Percentiles rank a stretch among this genome's conserved stretches.
These are phyloP conservation scores for Cladosporium austrohemisphaericum DNA, from an alignment of 2,329 filamentous ascomycete genomes.

Conservation along the genomic window DNA sequence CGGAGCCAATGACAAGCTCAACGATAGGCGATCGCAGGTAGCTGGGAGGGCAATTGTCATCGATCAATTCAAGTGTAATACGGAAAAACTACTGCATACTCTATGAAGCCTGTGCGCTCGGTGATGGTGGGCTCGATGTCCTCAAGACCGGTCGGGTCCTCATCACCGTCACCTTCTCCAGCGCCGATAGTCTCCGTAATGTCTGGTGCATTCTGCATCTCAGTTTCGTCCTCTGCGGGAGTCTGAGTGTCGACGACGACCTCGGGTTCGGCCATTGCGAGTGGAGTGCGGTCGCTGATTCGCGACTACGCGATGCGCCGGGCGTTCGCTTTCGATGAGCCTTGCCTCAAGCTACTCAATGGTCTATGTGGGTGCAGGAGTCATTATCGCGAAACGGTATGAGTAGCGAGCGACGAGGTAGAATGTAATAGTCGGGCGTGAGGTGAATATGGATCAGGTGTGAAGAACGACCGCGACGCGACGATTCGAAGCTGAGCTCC, in stretches of 20 bases:
- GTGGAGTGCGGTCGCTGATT: not conserved
- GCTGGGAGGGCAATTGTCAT: constrained; percentile 29
- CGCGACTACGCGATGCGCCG: constrained; percentile 5
- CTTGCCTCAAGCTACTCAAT: too few species aligned
- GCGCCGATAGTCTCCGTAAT: constrained; percentile 18
- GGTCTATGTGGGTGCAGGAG: too few species aligned
- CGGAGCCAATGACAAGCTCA: constrained; percentile 46
- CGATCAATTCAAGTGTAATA: not conserved
- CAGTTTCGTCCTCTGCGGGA: constrained; percentile 31
- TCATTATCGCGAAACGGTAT: too few species aligned
- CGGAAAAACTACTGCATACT: constrained; percentile 34
- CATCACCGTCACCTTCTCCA: constrained; percentile 27
- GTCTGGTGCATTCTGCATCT: constrained; percentile 43
- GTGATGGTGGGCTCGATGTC: constrained; percentile 41
- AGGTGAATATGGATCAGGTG: too few species aligned
- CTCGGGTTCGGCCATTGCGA: constrained; percentile 31
- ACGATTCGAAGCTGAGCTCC: too few species aligned
- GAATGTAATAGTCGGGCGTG: too few species aligned
- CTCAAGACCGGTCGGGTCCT: constrained; percentile 36
- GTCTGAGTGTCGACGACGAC: constrained; percentile 27
- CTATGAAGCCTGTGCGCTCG: constrained; percentile 43
- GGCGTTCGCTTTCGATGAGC: constrained; percentile 5
- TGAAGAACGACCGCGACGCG: too few species aligned
- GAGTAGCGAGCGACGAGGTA: too few species aligned
- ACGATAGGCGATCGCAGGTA: constrained; percentile 48